Evolutionary conservation across 176 grass and related monocot genomes (phyloP), one percentile per base, ranked within the genome.

Genomic region (Phoenix dactylifera): DNA sequence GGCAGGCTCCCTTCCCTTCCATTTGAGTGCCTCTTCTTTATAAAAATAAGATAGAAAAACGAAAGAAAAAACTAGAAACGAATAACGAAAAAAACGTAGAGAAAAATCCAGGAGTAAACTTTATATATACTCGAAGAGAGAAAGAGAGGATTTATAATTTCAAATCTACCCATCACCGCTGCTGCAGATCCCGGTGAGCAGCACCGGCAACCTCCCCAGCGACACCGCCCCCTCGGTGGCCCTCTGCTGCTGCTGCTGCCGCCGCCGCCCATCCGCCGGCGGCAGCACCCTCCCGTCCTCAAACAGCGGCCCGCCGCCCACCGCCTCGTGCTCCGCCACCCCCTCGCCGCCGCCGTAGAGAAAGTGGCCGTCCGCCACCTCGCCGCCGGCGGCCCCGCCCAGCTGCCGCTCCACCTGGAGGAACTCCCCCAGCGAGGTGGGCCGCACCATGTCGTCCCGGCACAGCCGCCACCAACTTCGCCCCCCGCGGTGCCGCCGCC

Each of bases 361-460:
- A 44, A 44, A 44, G 35, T 44, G 35, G 35, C 35, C 35, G 35
- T 44, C 35, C 35, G 35, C 35, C 35, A 44, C 35, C 35, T 44
- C 74, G 18, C 56, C 66, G 48, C 66, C 66, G 16, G 51, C 53
- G 10, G 17, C 51, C 16, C 51, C 64, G 24, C 50, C 51, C 16
- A 68, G 17, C 14, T 54, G 57, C 62, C 69, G 64, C 69, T 74
- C 77, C n/a, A 68, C 61, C 68, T 79, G 76, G n/a, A 79, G 69
- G 65, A 79, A 79, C 39, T 79, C 76, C 3, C 76, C 76, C 1
- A 79, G 62, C 3, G 76, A 79, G 39, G 76, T 61, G 6, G 63
- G 71, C 25, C n/a, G 28, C 23, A 60, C 50, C 79, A 60, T 58
- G 50, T 50, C 63, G 28, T 74, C 29, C 4, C 70, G 57, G 22